Evolutionary conservation across 257 asterid genomes (phyloP).

Genomic region (Rauvolfia tetraphylla): DNA sequence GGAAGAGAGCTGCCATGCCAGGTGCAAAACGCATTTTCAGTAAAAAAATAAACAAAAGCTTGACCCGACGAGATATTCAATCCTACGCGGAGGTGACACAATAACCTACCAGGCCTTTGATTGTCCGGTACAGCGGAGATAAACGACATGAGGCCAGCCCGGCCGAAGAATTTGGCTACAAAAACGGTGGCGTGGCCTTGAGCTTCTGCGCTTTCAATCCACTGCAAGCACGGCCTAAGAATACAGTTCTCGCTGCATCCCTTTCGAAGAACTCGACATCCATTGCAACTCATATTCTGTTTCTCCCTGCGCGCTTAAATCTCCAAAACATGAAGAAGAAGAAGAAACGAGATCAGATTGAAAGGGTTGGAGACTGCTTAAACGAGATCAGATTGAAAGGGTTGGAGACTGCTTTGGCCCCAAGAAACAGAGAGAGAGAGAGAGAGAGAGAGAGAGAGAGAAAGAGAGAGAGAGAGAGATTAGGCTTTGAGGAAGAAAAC

Average conservation of each 20-base stretch:
- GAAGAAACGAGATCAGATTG: background rate
- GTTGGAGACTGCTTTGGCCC: conserved; percentile 16
- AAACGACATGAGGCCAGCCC: conserved; percentile 69
- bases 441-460: background rate
- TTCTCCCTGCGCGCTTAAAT: background rate
- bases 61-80: background rate
- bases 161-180: conserved; percentile 75
- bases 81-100: background rate
- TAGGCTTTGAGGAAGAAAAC: conserved; percentile 16
- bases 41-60: too few species aligned
- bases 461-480: too few species aligned
- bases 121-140: conserved; percentile 57
- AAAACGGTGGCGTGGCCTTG: conserved; percentile 77
- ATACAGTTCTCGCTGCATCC: conserved; percentile 71
- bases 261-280: conserved; percentile 70
- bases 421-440: conserved; percentile 22
- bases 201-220: conserved; percentile 52
- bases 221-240: conserved; percentile 54
- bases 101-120: conserved; percentile 48
- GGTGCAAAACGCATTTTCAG: conserved; percentile 3
- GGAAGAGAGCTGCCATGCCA: conserved; percentile 49
- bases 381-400: background rate
- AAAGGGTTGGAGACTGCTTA: too few species aligned
- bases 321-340: conserved; percentile 21
- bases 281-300: conserved; percentile 61